Evolutionary conservation across 768 basidiomycete genomes (phyloP).

Genomic region (Rhodotorula babjevae): DNA sequence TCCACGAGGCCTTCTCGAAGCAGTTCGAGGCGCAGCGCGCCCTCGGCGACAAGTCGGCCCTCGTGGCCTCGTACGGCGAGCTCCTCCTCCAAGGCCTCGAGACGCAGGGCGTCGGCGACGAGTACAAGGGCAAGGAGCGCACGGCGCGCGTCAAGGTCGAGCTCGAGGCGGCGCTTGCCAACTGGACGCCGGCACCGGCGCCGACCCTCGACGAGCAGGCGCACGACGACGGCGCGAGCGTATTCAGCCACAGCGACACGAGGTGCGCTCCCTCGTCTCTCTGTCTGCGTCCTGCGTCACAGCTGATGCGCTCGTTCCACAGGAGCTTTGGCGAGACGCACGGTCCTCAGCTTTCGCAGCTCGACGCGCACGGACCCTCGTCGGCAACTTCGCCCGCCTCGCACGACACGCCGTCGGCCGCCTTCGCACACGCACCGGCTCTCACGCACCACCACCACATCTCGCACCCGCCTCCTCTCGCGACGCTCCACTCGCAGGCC

Average conservation of each 20-base stretch:
- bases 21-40: slow-evolving; percentile 36
- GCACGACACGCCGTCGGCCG: neutral
- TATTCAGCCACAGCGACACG: slow-evolving; percentile 26
- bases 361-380: neutral
- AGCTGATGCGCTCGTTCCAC: neutral
- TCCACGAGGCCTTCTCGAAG: slow-evolving; percentile 33
- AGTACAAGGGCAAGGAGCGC: slow-evolving; percentile 31
- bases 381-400: too few relatives aligned
- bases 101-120: slow-evolving; percentile 11
- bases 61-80: slow-evolving; percentile 38
- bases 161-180: slow-evolving; percentile 19
- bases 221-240: neutral
- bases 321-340: slow-evolving; percentile 42
- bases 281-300: neutral
- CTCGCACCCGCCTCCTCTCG: slow-evolving; percentile 6
- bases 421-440: neutral
- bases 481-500: slow-evolving; percentile 3
- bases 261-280: slow-evolving; percentile 10
- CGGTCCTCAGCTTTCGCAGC: slow-evolving; percentile 27
- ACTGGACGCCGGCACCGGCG: slow-evolving; percentile 9
- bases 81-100: slow-evolving; percentile 36
- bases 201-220: neutral
- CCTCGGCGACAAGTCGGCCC: slow-evolving; percentile 39
- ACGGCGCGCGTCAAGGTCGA: slow-evolving; percentile 37
- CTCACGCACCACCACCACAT: neutral